Evolutionary conservation across 1,284 basidiomycete genomes (phyloP).

Genomic region (Cerioporus squamosus): DNA sequence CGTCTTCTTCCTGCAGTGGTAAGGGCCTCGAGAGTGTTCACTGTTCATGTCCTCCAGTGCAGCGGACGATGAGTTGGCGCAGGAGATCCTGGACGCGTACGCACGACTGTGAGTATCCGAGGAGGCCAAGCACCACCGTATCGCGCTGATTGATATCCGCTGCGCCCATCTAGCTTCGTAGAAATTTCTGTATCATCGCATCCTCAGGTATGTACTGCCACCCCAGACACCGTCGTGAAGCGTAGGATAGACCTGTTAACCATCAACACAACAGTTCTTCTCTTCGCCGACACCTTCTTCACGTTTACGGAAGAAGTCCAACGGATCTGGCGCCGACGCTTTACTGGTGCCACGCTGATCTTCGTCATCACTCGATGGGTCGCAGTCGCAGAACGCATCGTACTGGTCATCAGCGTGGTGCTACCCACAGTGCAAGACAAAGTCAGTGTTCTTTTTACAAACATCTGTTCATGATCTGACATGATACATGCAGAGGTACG

Average conservation of each 20-base stretch:
- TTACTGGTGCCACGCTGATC: slow-evolving; percentile 22
- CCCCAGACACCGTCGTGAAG: neutral
- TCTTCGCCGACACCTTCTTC: slow-evolving; percentile 19
- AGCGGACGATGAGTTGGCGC: neutral
- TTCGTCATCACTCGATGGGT: slow-evolving; percentile 24
- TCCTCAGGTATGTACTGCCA: slow-evolving; percentile 12
- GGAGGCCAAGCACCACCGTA: neutral
- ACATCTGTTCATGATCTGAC: neutral
- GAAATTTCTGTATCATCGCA: slow-evolving; percentile 23
- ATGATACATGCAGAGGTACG: slow-evolving; percentile 2
- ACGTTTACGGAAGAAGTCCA: slow-evolving; percentile 25
- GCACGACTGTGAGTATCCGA: slow-evolving; percentile 15
- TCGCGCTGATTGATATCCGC: neutral
- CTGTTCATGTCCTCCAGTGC: too few species aligned
- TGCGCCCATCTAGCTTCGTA: slow-evolving; percentile 1
- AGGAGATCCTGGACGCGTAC: slow-evolving; percentile 10
- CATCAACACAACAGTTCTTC: slow-evolving; percentile 10
- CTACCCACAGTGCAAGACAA: slow-evolving; percentile 12
- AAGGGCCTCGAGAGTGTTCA: too few species aligned
- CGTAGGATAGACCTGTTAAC: neutral
- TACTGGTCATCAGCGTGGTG: slow-evolving; percentile 17
- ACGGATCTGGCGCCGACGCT: slow-evolving; percentile 24
- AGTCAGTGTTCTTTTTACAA: neutral
- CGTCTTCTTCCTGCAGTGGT: neutral
- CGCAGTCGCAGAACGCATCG: slow-evolving; percentile 18